Conservation (phyloP, 768 basidiomycete species). For the Lanmaoa rubissima region DNA sequence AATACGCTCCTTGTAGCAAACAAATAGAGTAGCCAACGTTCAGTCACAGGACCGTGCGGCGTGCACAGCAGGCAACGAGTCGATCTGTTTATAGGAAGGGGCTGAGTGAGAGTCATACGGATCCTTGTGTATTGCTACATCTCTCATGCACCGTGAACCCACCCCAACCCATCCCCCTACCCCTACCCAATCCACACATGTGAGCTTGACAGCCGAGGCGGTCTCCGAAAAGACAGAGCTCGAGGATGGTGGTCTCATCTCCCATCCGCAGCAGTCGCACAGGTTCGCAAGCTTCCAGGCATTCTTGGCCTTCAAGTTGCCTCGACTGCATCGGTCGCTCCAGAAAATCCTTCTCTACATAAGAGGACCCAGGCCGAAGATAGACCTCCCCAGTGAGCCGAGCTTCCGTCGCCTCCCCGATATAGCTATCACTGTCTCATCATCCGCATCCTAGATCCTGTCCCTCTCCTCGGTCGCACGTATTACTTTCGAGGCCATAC, state of each 20-base stretch:
- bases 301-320: conserved; percentile 11
- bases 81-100: conserved; percentile 5
- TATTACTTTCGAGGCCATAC: conserved; percentile 36
- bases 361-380: conserved; percentile 60
- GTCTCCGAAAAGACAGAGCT: conserved; percentile 4
- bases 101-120: neutral
- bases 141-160: conserved; percentile 14
- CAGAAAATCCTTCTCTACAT: conserved; percentile 35
- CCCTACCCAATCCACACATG: conserved; percentile 14
- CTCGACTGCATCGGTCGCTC: conserved; percentile 18
- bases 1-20: neutral
- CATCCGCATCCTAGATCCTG: conserved; percentile 41
- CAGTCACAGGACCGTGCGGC: neutral
- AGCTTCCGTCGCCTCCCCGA: neutral
- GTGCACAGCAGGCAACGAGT: neutral
- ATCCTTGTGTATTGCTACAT: neutral
- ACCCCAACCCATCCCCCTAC: neutral
- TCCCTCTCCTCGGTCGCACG: conserved; percentile 54
- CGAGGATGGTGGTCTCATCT: neutral
- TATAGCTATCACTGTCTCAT: neutral
- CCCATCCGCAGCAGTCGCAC: neutral
- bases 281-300: conserved; percentile 9
- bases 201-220: conserved; percentile 1
- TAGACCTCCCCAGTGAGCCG: conserved; percentile 44
- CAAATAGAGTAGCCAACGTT: neutral